These are phyloP conservation scores for Tetracladium marchalianum DNA, from an alignment of 495 filamentous ascomycete species.

Conservation along the genomic window DNA sequence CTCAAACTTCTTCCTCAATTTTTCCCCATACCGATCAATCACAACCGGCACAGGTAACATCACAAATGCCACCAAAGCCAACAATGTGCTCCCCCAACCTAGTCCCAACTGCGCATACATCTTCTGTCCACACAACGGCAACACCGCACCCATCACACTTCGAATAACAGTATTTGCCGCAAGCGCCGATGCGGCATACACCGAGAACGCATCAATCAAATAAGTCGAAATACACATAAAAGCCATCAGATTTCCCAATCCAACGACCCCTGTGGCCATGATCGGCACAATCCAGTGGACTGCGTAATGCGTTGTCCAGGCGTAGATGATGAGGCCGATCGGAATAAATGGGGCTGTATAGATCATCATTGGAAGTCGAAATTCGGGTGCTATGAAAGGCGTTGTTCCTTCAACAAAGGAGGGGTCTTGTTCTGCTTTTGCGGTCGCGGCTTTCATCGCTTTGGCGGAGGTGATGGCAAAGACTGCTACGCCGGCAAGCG, in stretches of 20 bases:
- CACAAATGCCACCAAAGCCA: conserved; percentile 54
- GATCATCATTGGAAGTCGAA: conserved; percentile 30
- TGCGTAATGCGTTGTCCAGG: conserved; percentile 48
- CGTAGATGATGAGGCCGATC: conserved; percentile 55
- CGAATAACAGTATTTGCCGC: conserved; percentile 62
- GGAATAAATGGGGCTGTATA: conserved; percentile 31
- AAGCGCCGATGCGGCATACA: conserved; percentile 65
- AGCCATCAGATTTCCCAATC: conserved; percentile 42
- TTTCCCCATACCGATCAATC: conserved; percentile 35
- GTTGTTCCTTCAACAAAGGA: conserved; percentile 8
- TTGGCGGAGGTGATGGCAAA: conserved; percentile 8
- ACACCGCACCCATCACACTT: conserved; percentile 47
- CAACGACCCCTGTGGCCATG: conserved; percentile 22
- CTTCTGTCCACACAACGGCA: conserved; percentile 51
- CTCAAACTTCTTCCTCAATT: conserved; percentile 12
- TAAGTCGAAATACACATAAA: conserved; percentile 70
- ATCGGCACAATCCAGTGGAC: conserved; percentile 53
- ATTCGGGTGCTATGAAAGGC: conserved; percentile 30
- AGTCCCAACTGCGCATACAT: conserved; percentile 52
- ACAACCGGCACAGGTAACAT: conserved; percentile 44
- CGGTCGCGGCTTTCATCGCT: conserved; percentile 2
- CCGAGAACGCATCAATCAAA: conserved; percentile 67
- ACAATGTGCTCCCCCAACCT: conserved; percentile 49
- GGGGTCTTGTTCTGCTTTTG: not conserved
- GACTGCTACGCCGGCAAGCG: conserved; percentile 31